phyloP scores from a whole-genome alignment of 2,329 filamentous ascomycete species.

The Xylaria sp. region DNA sequence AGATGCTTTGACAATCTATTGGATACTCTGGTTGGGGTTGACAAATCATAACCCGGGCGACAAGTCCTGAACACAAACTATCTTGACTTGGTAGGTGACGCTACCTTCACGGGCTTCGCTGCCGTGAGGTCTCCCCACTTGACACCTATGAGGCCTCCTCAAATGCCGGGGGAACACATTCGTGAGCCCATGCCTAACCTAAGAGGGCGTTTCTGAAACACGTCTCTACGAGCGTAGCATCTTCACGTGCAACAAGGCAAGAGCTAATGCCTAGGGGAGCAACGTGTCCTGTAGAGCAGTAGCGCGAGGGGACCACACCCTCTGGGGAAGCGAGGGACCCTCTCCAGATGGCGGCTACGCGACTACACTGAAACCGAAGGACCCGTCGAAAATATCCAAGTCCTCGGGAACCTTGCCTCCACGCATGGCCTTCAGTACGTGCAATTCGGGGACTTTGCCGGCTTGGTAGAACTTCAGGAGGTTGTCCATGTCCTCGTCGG shows the following conservation, averaged over 20 bases:
- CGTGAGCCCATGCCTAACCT: not conserved
- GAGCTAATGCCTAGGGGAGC: not conserved
- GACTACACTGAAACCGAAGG: slow-evolving; percentile 69
- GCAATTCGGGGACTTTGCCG: slow-evolving; percentile 66
- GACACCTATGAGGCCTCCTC: slow-evolving; percentile 3
- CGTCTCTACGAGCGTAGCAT: not conserved
- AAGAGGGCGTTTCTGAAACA: not conserved
- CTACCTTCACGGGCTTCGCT: not conserved
- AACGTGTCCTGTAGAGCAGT: not conserved
- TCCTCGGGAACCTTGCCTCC: slow-evolving; percentile 57
- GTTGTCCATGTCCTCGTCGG: slow-evolving; percentile 83
- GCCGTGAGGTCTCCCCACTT: slow-evolving; percentile 8
- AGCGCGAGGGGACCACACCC: not conserved
- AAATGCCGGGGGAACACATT: not conserved
- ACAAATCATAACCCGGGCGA: not conserved
- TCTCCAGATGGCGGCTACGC: slow-evolving; percentile 32
- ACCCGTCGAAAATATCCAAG: slow-evolving; percentile 68
- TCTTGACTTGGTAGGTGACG: slow-evolving; percentile 32
- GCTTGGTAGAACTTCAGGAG: slow-evolving; percentile 79
- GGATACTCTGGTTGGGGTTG: not conserved
- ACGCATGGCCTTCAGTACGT: slow-evolving; percentile 66
- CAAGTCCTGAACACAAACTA: slow-evolving; percentile 9
- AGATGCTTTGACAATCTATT: not conserved
- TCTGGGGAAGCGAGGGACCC: not conserved
- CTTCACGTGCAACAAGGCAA: slow-evolving; percentile 3